Evolutionary conservation across 176 grass and related monocot species (phyloP).

Genomic region (Raddia distichophylla): DNA sequence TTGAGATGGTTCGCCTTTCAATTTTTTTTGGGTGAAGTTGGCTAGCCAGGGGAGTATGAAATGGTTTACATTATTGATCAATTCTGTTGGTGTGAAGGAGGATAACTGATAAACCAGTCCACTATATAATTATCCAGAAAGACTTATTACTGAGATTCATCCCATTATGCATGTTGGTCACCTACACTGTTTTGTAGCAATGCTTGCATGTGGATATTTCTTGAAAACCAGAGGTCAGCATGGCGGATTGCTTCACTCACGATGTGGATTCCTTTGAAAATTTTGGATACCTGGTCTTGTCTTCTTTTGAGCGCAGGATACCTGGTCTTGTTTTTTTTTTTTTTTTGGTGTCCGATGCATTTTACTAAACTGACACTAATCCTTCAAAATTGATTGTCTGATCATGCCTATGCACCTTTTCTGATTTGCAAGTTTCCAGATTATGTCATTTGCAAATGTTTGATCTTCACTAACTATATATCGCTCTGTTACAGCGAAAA

Average conservation of each 20-base stretch:
- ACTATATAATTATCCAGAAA: not conserved
- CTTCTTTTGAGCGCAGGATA: too few relatives aligned
- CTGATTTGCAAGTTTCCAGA: not conserved
- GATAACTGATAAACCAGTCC: not conserved
- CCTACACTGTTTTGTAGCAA: constrained; percentile 5
- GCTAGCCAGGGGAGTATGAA: not conserved
- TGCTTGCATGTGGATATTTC: constrained; percentile 7
- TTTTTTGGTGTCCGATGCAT: not conserved
- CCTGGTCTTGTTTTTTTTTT: too few relatives aligned
- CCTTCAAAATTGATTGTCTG: not conserved
- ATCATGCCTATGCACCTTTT: not conserved
- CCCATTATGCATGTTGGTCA: constrained; percentile 3
- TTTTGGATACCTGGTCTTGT: not conserved
- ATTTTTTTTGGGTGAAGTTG: not conserved
- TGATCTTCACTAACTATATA: not conserved
- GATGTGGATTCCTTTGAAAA: not conserved
- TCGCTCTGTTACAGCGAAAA: constrained; percentile 63
- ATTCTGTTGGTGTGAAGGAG: not conserved
- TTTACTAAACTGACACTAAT: not conserved
- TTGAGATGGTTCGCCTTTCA: not conserved
- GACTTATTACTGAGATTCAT: not conserved
- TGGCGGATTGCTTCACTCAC: constrained; percentile 4
- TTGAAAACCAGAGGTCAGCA: not conserved
- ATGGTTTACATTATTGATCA: not conserved
- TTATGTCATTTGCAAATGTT: not conserved